phyloP scores from a whole-genome alignment of 2,329 filamentous ascomycete genomes.

The Clonostachys rosea region DNA sequence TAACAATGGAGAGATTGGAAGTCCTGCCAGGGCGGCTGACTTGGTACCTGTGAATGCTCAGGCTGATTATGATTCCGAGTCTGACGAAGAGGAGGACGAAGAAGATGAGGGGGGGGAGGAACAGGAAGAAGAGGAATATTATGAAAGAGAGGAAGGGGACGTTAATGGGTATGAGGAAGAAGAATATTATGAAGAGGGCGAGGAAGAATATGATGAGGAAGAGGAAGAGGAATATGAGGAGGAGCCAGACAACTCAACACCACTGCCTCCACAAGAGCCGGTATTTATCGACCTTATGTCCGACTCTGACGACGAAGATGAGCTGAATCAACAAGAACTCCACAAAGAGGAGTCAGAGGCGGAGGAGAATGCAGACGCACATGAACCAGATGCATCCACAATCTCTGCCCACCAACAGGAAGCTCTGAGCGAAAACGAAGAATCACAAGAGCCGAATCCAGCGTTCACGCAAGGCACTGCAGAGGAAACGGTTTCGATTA shows the following conservation, averaged over 20 bases:
- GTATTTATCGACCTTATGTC: slow-evolving; percentile 42
- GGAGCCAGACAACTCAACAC: slow-evolving; percentile 2
- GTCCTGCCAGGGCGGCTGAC: neutral
- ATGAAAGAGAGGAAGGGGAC: slow-evolving; percentile 8
- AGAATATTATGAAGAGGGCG: slow-evolving; percentile 4
- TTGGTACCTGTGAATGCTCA: slow-evolving; percentile 15
- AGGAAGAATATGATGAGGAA: slow-evolving; percentile 4
- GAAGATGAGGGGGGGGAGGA: slow-evolving; percentile 22
- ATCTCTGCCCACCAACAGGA: too few species aligned
- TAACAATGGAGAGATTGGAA: too few species aligned
- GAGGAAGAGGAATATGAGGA: slow-evolving; percentile 1
- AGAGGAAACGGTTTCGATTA: too few species aligned
- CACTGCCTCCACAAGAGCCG: slow-evolving; percentile 19
- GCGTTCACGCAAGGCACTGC: too few species aligned
- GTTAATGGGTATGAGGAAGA: slow-evolving; percentile 10
- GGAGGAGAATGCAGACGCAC: too few species aligned
- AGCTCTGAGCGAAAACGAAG: too few species aligned
- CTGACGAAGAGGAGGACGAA: slow-evolving; percentile 15
- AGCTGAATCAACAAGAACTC: neutral
- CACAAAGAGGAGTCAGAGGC: too few species aligned
- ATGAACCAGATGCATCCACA: too few species aligned
- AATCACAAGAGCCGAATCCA: too few species aligned
- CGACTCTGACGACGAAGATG: slow-evolving; percentile 32
- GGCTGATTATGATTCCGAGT: slow-evolving; percentile 5
- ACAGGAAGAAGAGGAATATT: slow-evolving; percentile 16